A percentile compares a stretch with the other conserved stretches of the same genome.
Conservation (phyloP, 2,329 filamentous ascomycete genomes). For the Immersiporthe knoxdaviesiana region DNA sequence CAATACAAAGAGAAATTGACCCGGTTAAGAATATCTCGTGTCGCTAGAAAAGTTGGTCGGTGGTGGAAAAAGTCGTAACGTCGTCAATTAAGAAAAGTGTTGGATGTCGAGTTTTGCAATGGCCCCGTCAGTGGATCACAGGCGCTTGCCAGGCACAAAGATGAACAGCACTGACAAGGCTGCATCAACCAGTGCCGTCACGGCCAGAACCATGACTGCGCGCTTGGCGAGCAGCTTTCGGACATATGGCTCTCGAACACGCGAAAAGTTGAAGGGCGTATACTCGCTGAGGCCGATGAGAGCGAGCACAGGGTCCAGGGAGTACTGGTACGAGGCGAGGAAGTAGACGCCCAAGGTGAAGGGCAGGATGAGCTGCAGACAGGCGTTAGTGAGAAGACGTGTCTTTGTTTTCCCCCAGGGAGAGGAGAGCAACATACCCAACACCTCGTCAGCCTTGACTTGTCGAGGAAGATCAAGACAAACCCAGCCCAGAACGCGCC, state of each 20-base stretch:
- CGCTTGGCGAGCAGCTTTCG: slow-evolving; percentile 83
- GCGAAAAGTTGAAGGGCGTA: slow-evolving; percentile 89
- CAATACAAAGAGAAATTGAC: slow-evolving; percentile 1
- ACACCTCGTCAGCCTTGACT: slow-evolving; percentile 71
- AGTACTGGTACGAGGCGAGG: slow-evolving; percentile 91
- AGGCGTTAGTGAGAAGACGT: slow-evolving; percentile 27
- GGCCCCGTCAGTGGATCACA: slow-evolving; percentile 51
- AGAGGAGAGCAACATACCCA: slow-evolving; percentile 67
- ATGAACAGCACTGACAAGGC: slow-evolving; percentile 90
- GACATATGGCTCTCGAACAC: slow-evolving; percentile 88
- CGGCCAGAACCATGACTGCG: slow-evolving; percentile 75
- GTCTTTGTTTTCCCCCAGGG: too few relatives aligned
- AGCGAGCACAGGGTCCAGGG: slow-evolving; percentile 88
- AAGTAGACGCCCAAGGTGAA: slow-evolving; percentile 91
- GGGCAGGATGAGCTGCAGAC: slow-evolving; percentile 70
- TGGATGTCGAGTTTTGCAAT: slow-evolving; percentile 10
- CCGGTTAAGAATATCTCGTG: background rate
- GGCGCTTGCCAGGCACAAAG: slow-evolving; percentile 85
- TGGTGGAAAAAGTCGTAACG: slow-evolving; percentile 13
- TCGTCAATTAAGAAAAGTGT: slow-evolving; percentile 17
- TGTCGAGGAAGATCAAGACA: slow-evolving; percentile 87
- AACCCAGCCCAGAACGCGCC: slow-evolving; percentile 94
- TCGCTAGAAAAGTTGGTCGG: background rate
- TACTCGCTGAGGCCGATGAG: slow-evolving; percentile 93
- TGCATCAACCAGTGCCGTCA: slow-evolving; percentile 77